Evolutionary conservation across 176 grass and related monocot genomes (phyloP).

Genomic region (Secale cereale): DNA sequence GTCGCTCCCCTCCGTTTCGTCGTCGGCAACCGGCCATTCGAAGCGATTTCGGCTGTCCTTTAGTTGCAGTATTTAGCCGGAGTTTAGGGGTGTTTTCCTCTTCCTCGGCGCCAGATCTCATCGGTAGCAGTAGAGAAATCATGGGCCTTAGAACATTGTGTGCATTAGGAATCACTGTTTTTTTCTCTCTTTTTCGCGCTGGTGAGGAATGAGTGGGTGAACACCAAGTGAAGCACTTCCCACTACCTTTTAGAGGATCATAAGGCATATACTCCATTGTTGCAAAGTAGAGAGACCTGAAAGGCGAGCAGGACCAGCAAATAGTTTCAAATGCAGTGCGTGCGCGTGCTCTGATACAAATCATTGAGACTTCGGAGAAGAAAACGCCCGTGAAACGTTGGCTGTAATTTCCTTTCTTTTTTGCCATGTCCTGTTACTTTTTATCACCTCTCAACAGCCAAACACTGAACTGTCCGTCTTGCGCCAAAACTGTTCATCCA

Average conservation of each 20-base stretch:
- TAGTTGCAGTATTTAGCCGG: neutral
- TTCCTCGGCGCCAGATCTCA: constrained; percentile 5
- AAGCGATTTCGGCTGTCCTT: neutral
- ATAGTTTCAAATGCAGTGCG: neutral
- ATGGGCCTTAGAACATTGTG: neutral
- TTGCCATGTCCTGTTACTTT: neutral
- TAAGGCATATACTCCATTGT: neutral
- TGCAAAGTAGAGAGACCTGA: neutral
- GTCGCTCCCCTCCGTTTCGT: neutral
- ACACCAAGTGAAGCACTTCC: neutral
- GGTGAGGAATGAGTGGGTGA: neutral
- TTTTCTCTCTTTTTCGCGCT: neutral
- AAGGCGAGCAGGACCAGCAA: neutral
- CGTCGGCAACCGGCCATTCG: neutral
- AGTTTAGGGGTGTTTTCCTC: neutral
- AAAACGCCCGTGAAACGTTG: constrained; percentile 7
- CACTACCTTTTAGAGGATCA: neutral
- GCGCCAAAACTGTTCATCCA: neutral
- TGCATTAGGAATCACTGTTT: neutral
- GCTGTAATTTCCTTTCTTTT: neutral
- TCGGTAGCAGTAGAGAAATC: neutral
- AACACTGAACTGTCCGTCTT: neutral
- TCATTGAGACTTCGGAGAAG: neutral
- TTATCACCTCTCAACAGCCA: neutral
- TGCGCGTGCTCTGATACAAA: neutral